phyloP scores from a whole-genome alignment of 192 early-diverging fungal species.

The Gigaspora rosea region DNA sequence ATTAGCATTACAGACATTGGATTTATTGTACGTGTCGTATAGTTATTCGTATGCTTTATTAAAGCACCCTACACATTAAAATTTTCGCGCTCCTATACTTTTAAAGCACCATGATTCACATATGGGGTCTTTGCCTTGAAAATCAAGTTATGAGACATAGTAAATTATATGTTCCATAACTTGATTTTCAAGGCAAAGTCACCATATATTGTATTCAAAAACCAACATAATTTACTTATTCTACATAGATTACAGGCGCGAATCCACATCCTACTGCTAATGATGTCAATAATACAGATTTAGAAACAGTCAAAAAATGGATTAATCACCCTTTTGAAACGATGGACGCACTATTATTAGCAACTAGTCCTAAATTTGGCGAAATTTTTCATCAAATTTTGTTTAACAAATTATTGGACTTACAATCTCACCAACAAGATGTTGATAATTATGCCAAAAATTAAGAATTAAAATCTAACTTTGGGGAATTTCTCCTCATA shows the following conservation, averaged over 20 bases:
- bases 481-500: too few species aligned
- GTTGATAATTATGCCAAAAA: too few species aligned
- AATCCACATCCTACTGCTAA: background rate
- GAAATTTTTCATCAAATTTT: conserved; percentile 40
- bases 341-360: conserved; percentile 44
- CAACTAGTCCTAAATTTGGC: conserved; percentile 38
- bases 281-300: background rate
- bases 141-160: too few species aligned
- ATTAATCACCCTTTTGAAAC: conserved; percentile 40
- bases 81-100: background rate
- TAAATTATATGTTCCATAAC: too few species aligned
- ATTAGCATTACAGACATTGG: conserved; percentile 10
- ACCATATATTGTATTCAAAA: background rate
- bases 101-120: background rate
- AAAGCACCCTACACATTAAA: background rate
- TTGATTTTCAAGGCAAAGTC: too few species aligned
- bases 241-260: background rate
- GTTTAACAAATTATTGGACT: conserved; percentile 35
- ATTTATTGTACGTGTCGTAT: conserved; percentile 2
- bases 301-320: conserved; percentile 12
- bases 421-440: conserved; percentile 25
- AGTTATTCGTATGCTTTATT: background rate
- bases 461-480: too few species aligned
- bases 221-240: background rate
- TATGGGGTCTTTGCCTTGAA: background rate